These are phyloP conservation scores for Adiantum capillusveneris DNA, from an alignment of 75 land plant genomes.

Conservation along the genomic window DNA sequence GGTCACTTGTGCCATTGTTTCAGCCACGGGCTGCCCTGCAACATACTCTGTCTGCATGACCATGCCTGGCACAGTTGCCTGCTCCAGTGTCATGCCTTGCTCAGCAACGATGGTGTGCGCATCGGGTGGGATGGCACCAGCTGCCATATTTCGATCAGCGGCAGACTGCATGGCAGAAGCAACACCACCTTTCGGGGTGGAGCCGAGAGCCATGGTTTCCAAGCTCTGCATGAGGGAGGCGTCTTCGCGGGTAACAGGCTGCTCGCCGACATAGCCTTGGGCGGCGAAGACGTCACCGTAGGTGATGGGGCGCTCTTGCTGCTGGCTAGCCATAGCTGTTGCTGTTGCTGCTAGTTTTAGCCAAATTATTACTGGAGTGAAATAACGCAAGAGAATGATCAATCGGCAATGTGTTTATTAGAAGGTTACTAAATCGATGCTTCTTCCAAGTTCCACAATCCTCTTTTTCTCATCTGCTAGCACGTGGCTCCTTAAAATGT, in stretches of 20 bases:
- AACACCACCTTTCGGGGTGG: conserved; percentile 38
- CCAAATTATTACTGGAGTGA: too few relatives aligned
- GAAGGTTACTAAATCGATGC: too few relatives aligned
- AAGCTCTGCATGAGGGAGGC: conserved; percentile 38
- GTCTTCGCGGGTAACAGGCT: conserved; percentile 24
- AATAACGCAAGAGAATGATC: too few relatives aligned
- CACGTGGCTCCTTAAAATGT: too few relatives aligned
- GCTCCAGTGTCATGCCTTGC: conserved; percentile 35
- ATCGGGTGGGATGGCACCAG: conserved; percentile 23
- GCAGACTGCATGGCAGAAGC: conserved; percentile 76
- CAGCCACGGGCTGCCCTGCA: conserved; percentile 26
- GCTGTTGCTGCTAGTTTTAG: too few relatives aligned
- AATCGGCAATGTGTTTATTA: too few relatives aligned
- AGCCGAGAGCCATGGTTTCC: conserved; percentile 25
- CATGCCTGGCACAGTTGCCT: conserved; percentile 43
- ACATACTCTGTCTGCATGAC: conserved; percentile 11
- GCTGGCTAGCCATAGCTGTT: conserved; percentile 17
- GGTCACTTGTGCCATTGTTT: too few relatives aligned
- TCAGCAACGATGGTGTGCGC: conserved; percentile 33
- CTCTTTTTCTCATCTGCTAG: too few relatives aligned
- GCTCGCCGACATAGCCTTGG: conserved; percentile 4
- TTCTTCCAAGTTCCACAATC: too few relatives aligned
- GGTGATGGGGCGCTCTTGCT: conserved; percentile 13
- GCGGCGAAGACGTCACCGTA: conserved; percentile 27
- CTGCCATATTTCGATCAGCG: conserved; percentile 43